Evolutionary conservation across 2,329 filamentous ascomycete genomes (phyloP).

Genomic region (Verticillium nubilum): DNA sequence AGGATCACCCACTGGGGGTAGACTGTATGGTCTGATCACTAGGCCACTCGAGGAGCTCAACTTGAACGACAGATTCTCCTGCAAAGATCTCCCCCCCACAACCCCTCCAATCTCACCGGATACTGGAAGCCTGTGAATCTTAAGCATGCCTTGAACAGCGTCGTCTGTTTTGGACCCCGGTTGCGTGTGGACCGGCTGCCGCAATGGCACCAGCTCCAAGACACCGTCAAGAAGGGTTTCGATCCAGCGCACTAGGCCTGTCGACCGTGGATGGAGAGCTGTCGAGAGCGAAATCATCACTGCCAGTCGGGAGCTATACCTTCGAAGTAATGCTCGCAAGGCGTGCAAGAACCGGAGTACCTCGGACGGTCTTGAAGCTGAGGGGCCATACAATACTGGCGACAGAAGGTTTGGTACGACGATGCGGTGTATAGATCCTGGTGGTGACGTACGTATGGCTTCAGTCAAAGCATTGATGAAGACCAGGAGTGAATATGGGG

Average conservation of each 20-base stretch:
- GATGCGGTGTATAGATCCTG: slow-evolving; percentile 68
- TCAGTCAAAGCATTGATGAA: slow-evolving; percentile 57
- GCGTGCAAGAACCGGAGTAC: slow-evolving; percentile 77
- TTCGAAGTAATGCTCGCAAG: slow-evolving; percentile 68
- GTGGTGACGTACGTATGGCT: slow-evolving; percentile 50
- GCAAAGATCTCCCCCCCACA: slow-evolving; percentile 58
- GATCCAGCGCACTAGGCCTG: slow-evolving; percentile 77
- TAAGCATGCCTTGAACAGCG: slow-evolving; percentile 78
- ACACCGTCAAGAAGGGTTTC: slow-evolving; percentile 83
- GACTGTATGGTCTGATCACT: slow-evolving; percentile 79
- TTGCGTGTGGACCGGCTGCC: slow-evolving; percentile 47
- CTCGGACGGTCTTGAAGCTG: slow-evolving; percentile 63
- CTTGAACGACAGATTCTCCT: slow-evolving; percentile 87
- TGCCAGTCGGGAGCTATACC: slow-evolving; percentile 59
- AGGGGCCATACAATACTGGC: slow-evolving; percentile 73
- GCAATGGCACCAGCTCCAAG: slow-evolving; percentile 72
- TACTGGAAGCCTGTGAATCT: slow-evolving; percentile 75
- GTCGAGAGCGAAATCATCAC: slow-evolving; percentile 73
- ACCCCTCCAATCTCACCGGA: slow-evolving; percentile 87
- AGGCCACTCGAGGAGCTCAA: slow-evolving; percentile 76
- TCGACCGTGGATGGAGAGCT: slow-evolving; percentile 69
- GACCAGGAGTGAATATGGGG: slow-evolving; percentile 50
- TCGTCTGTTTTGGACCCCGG: slow-evolving; percentile 55
- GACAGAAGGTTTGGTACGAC: slow-evolving; percentile 82
- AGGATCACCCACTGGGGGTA: slow-evolving; percentile 74